A percentile compares a stretch with the other conserved stretches of the same genome.
Conservation (phyloP, 805 yeast genomes). For the Schwanniomyces sp. region DNA sequence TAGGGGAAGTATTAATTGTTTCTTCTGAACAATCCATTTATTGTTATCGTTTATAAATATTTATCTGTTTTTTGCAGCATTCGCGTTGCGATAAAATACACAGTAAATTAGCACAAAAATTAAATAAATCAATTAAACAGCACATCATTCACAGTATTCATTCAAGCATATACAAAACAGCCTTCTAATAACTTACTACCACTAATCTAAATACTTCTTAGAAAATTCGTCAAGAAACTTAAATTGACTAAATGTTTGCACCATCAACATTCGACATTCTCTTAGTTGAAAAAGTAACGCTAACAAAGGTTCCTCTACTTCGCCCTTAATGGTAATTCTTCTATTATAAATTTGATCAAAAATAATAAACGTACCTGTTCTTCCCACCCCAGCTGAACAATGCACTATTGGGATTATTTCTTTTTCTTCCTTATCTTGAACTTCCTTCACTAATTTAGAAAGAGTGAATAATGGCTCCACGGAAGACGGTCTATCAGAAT, state of each 20-base stretch:
- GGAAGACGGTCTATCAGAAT: slow-evolving; percentile 39
- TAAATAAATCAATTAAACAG: too few species aligned
- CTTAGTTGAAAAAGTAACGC: slow-evolving; percentile 28
- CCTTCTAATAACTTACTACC: neutral
- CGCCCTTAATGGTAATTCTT: neutral
- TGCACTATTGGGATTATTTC: slow-evolving; percentile 30
- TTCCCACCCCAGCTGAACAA: slow-evolving; percentile 51
- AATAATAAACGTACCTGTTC: slow-evolving; percentile 43
- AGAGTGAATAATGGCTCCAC: slow-evolving; percentile 27
- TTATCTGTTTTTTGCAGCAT: too few species aligned
- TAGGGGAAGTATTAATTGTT: too few species aligned
- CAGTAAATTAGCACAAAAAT: too few species aligned
- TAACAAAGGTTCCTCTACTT: slow-evolving; percentile 23
- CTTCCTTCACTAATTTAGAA: slow-evolving; percentile 17
- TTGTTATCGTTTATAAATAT: too few species aligned
- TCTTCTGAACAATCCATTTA: too few species aligned
- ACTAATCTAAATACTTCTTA: neutral
- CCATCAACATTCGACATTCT: slow-evolving; percentile 42
- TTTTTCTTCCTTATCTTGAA: slow-evolving; percentile 2
- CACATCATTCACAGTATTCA: neutral
- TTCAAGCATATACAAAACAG: neutral
- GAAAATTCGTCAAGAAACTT: slow-evolving; percentile 30
- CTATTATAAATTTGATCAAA: slow-evolving; percentile 30
- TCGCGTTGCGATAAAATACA: too few species aligned
- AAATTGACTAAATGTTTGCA: slow-evolving; percentile 40